Evolutionary conservation across 176 grass and related monocot species (phyloP).

Genomic region (Bonia amplexicaulis): DNA sequence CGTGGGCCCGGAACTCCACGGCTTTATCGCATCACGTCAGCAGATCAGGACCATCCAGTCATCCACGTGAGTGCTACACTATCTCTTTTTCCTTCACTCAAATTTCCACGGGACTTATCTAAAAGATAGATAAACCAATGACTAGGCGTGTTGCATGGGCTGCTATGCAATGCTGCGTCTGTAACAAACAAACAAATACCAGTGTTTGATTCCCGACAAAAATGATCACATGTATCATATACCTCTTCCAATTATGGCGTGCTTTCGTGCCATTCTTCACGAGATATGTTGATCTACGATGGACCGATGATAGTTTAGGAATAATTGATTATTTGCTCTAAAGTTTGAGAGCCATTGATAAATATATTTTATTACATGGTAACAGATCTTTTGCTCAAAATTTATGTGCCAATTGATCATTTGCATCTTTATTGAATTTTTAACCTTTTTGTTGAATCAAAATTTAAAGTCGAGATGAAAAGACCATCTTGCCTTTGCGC

Average conservation of each 20-base stretch:
- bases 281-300: not conserved
- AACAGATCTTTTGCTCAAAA: too few species aligned
- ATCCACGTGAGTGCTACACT: not conserved
- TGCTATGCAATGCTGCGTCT: not conserved
- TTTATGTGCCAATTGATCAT: too few species aligned
- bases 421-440: too few species aligned
- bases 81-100: not conserved
- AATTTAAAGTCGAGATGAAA: too few species aligned
- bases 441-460: too few species aligned
- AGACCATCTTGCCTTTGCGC: too few species aligned
- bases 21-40: not conserved
- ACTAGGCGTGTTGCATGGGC: not conserved
- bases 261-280: not conserved
- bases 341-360: too few species aligned
- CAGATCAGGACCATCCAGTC: not conserved
- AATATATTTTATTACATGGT: too few species aligned
- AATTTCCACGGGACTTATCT: not conserved
- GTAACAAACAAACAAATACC: not conserved
- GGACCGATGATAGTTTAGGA: not conserved
- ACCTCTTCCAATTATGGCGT: not conserved
- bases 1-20: not conserved
- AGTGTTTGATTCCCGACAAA: not conserved
- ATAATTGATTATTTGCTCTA: too few species aligned
- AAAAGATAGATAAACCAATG: not conserved
- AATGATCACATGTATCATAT: not conserved